These are phyloP conservation scores for Ogataea hybrid DNA, from an alignment of 1,139 yeast genomes.

Conservation along the genomic window DNA sequence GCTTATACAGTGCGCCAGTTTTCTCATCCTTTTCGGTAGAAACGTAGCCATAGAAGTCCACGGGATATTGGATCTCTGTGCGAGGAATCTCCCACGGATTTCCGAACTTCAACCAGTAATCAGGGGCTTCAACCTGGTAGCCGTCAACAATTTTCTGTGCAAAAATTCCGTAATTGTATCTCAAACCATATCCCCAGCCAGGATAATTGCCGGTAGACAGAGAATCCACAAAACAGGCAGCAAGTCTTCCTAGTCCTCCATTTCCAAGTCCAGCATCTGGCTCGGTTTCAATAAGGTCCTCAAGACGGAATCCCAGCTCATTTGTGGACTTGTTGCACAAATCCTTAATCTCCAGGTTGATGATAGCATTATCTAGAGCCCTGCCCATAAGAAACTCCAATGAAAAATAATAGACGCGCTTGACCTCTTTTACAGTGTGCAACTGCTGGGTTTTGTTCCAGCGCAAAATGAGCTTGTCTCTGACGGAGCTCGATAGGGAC, in stretches of 20 bases:
- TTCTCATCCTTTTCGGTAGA: constrained; percentile 47
- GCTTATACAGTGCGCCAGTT: constrained; percentile 48
- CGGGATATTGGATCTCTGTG: constrained; percentile 85
- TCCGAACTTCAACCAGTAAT: constrained; percentile 84
- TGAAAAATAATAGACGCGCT: constrained; percentile 83
- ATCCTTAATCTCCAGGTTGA: constrained; percentile 57
- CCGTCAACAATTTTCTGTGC: constrained; percentile 90
- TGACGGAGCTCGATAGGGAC: constrained; percentile 75
- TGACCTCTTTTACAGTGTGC: constrained; percentile 81
- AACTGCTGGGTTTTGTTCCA: constrained; percentile 95
- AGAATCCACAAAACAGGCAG: constrained; percentile 93
- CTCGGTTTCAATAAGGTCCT: constrained; percentile 81
- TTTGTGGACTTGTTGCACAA: constrained; percentile 52
- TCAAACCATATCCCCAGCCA: constrained; percentile 96
- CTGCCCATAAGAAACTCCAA: constrained; percentile 94
- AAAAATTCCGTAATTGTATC: constrained; percentile 92
- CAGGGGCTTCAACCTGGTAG: constrained; percentile 91
- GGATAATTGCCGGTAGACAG: constrained; percentile 83
- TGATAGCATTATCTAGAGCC: constrained; percentile 91
- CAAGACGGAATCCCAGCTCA: constrained; percentile 83
- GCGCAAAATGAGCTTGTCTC: constrained; percentile 78
- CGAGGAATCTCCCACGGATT: constrained; percentile 95
- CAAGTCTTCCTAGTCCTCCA: constrained; percentile 93
- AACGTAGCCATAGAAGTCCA: constrained; percentile 85
- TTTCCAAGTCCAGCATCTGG: constrained; percentile 96